These are phyloP conservation scores for Graphium sp. DNA, from an alignment of 2,329 filamentous ascomycete species.

Conservation along the genomic window DNA sequence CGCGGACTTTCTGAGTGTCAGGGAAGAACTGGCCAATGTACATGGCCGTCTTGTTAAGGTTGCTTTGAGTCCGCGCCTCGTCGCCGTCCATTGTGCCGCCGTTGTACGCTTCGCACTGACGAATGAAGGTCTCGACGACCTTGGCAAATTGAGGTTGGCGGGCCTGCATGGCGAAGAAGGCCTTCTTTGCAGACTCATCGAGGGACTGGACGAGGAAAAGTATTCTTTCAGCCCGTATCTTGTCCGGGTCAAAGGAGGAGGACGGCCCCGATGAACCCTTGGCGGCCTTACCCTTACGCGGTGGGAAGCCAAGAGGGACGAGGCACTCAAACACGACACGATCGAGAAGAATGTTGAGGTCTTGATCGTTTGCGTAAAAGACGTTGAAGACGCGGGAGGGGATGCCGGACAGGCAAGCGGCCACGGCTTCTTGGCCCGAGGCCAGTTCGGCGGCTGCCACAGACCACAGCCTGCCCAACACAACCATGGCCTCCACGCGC, in stretches of 20 bases:
- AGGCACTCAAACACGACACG: conserved; percentile 74
- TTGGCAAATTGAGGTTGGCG: conserved; percentile 61
- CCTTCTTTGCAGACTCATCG: conserved; percentile 61
- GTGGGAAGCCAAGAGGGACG: conserved; percentile 76
- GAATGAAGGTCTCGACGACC: conserved; percentile 60
- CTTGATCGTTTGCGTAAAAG: conserved; percentile 77
- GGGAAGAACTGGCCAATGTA: conserved; percentile 62
- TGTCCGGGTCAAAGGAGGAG: conserved; percentile 47
- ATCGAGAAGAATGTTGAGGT: conserved; percentile 73
- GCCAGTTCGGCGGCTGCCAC: conserved; percentile 78
- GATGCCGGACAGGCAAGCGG: conserved; percentile 59
- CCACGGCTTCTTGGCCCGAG: conserved; percentile 61
- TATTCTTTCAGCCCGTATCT: conserved; percentile 69
- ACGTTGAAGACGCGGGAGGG: conserved; percentile 75
- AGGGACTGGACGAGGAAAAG: conserved; percentile 66
- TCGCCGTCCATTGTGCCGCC: conserved; percentile 67
- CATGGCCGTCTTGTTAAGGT: conserved; percentile 55
- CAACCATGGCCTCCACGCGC: conserved; percentile 70
- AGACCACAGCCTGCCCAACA: conserved; percentile 82
- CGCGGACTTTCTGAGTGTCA: conserved; percentile 52
- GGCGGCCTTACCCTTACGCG: conserved; percentile 38
- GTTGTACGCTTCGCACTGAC: conserved; percentile 78
- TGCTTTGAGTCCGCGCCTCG: conserved; percentile 49
- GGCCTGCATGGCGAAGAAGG: conserved; percentile 74
- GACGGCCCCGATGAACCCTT: conserved; percentile 44